Percentiles rank a stretch among this genome's conserved stretches.
These are phyloP conservation scores for Suzukiozyma palmioleophila DNA, from an alignment of 1,139 yeast genomes.

Conservation along the genomic window DNA sequence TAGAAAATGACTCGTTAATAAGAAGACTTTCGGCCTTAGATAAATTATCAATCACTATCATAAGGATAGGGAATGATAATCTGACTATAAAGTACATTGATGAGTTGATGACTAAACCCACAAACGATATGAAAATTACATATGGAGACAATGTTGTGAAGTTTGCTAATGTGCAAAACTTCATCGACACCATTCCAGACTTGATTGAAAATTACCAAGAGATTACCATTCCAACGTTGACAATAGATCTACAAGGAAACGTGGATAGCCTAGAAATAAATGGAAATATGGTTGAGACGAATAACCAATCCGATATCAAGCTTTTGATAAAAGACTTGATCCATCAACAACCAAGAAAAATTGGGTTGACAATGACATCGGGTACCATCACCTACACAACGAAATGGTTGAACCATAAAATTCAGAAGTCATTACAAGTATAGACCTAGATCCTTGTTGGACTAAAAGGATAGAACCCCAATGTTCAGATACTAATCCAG, in stretches of 20 bases:
- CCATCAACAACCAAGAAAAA: constrained; percentile 1
- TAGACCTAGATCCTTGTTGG: background rate
- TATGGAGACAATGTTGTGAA: constrained; percentile 19
- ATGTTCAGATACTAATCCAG: too few relatives aligned
- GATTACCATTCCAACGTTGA: constrained; percentile 3
- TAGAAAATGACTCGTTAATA: constrained; percentile 7
- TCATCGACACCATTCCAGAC: constrained; percentile 4
- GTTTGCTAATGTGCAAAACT: constrained; percentile 10
- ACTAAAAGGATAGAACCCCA: too few relatives aligned
- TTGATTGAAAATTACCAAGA: constrained; percentile 3
- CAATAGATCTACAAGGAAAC: constrained; percentile 3
- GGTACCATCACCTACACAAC: constrained; percentile 3
- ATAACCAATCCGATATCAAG: background rate
- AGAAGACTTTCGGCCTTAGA: constrained; percentile 11
- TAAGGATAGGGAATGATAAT: constrained; percentile 20
- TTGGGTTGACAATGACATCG: background rate
- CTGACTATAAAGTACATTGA: constrained; percentile 16
- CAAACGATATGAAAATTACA: constrained; percentile 14
- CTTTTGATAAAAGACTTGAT: constrained; percentile 1
- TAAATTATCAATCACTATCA: constrained; percentile 21
- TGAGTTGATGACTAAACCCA: constrained; percentile 10
- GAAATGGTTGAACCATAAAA: constrained; percentile 3
- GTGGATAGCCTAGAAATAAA: constrained; percentile 21
- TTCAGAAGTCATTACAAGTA: constrained; percentile 1
- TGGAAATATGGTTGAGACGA: constrained; percentile 15